Percentiles rank a stretch among this genome's conserved stretches.
phyloP scores from a whole-genome alignment of 2,329 filamentous ascomycete species.

The Cercospora janseana region DNA sequence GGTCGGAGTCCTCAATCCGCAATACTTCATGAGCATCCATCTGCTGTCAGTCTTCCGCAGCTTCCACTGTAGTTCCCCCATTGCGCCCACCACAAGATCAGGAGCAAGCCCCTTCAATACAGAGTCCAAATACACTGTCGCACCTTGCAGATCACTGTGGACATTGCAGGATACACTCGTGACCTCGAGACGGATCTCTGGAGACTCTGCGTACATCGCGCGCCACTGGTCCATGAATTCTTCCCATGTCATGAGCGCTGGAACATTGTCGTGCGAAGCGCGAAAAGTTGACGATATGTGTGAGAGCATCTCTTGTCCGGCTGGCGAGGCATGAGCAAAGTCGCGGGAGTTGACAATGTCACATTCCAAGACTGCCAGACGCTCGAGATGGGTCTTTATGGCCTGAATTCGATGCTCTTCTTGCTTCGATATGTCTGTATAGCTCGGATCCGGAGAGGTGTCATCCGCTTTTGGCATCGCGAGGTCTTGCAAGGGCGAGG shows the following conservation, averaged over 20 bases:
- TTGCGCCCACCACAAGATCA: background rate
- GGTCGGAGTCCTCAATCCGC: background rate
- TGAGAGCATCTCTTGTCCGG: conserved; percentile 9
- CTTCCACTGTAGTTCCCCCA: conserved; percentile 13
- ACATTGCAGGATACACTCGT: conserved; percentile 5
- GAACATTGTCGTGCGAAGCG: conserved; percentile 9
- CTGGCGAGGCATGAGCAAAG: background rate
- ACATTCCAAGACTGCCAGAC: background rate
- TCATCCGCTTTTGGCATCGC: background rate
- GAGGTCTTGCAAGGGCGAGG: background rate
- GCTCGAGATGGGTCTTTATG: background rate
- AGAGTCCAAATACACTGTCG: background rate
- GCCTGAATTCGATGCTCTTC: background rate
- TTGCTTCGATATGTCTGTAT: background rate
- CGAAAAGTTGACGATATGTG: conserved; percentile 9
- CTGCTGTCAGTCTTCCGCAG: background rate
- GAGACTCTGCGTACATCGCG: conserved; percentile 1
- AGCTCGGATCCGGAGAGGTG: background rate
- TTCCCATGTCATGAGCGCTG: conserved; percentile 1
- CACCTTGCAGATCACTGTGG: background rate
- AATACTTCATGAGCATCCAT: conserved; percentile 9
- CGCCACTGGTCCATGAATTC: conserved; percentile 3
- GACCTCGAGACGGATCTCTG: conserved; percentile 1
- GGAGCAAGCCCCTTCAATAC: background rate
- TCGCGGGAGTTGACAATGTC: conserved; percentile 5